A percentile compares a stretch with the other conserved stretches of the same genome.
Evolutionary conservation across 352 stramenopile species (phyloP).

Genomic region (Pythium biforme): DNA sequence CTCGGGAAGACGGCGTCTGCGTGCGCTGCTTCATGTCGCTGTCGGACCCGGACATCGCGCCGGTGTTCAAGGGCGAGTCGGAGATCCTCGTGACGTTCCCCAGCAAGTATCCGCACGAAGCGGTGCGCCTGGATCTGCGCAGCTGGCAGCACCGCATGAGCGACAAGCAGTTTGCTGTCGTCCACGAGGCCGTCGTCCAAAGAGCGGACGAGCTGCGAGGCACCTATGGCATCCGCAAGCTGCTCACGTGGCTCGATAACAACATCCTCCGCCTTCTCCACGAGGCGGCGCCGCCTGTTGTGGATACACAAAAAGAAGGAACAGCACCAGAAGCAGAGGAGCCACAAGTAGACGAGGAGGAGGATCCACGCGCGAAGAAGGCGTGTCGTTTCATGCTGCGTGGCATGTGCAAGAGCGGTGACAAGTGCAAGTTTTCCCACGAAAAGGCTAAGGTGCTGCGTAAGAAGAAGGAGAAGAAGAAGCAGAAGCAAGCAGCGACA

Average conservation of each 20-base stretch:
- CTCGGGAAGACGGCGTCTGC: constrained; percentile 4
- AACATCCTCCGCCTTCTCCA: constrained; percentile 53
- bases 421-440: constrained; percentile 54
- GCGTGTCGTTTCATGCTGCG: constrained; percentile 51
- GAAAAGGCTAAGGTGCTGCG: constrained; percentile 26
- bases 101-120: constrained; percentile 43
- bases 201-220: constrained; percentile 44
- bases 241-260: constrained; percentile 86
- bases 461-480: constrained; percentile 22
- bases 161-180: constrained; percentile 29
- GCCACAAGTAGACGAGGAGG: not conserved
- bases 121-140: constrained; percentile 47
- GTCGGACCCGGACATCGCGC: constrained; percentile 59
- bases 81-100: constrained; percentile 57
- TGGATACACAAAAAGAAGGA: not conserved
- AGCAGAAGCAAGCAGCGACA: constrained; percentile 4
- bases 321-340: not conserved
- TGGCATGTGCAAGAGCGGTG: constrained; percentile 53
- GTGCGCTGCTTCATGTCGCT: constrained; percentile 55
- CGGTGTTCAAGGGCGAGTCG: constrained; percentile 52
- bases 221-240: constrained; percentile 54
- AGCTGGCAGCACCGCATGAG: constrained; percentile 53
- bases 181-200: constrained; percentile 39
- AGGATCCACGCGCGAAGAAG: constrained; percentile 17
- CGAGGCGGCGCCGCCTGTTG: not conserved